Evolutionary conservation across 352 stramenopile species (phyloP), one percentile per base, ranked within the genome.

Genomic region (Globisporangium cylindrosporum): DNA sequence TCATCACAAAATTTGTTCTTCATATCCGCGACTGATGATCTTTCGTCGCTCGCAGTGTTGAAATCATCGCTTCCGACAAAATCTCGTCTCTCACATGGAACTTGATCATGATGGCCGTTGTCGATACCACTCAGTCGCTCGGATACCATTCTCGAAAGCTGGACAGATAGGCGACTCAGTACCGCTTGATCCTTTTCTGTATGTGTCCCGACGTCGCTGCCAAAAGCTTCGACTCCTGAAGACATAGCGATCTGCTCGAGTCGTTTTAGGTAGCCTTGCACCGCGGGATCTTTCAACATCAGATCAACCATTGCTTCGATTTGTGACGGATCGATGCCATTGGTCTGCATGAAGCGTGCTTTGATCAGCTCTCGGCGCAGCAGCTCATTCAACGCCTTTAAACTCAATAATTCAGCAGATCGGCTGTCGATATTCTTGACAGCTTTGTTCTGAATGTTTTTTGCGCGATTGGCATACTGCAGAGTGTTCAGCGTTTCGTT

Each of bases 401-500:
- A 64, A n/a, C 73, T 78, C 22, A 86, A 67, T 0, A 96, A 59
- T 61, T 96, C 86, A 0, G 82, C 85, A 14, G 88, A 92, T 14
- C 82, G 76, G n/a, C 76, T 83, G 73, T 96, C 88, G 36, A 96
- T 83, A 51, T 96, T 96, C 60, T 96, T 96, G 27, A 96, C 78
- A 4, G 89, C 89, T 66, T 96, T 96, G 66, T 96, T 96, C 43
- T 95, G 89, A 62, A 96, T 96, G 58, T 95, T 95, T 57, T 91
- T 93, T 7, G 89, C 89, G 1, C 89, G 82, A 59, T 93, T 96
- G 22, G 89, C 89, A 43, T 96, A 96, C 48, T 94, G 88, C 8
- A 96, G 76, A 2, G 89, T 96, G 64, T 90, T 96, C 24, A 94
- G 70, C 0, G 84, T 93, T 68, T 96, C 89, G 34, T 78, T 82